These are phyloP conservation scores for Lactarius tabidus DNA, from an alignment of 768 basidiomycete species.

Conservation along the genomic window DNA sequence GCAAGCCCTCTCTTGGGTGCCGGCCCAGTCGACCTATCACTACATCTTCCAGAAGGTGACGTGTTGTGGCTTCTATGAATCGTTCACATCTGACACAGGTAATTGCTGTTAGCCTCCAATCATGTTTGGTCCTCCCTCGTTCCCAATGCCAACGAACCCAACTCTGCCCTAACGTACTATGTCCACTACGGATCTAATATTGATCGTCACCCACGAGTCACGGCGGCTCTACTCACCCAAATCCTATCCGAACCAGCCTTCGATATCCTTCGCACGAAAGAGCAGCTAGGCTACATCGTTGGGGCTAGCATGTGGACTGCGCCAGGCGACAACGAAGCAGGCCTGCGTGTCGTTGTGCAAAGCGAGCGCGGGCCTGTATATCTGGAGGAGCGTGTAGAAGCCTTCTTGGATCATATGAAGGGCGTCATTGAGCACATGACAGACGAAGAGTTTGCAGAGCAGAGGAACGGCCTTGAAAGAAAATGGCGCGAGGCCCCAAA, in stretches of 20 bases:
- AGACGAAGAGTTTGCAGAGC: constrained; percentile 68
- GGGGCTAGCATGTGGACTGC: constrained; percentile 53
- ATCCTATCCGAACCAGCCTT: constrained; percentile 91
- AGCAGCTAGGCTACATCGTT: constrained; percentile 95
- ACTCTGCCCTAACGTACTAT: constrained; percentile 85
- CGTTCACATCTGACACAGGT: not conserved
- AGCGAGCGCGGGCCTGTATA: constrained; percentile 77
- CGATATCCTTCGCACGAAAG: constrained; percentile 84
- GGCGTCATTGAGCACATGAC: constrained; percentile 62
- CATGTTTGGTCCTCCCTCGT: constrained; percentile 61
- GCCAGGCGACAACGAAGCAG: constrained; percentile 63
- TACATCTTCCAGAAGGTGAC: constrained; percentile 69
- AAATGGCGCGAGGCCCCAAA: constrained; percentile 85
- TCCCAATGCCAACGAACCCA: constrained; percentile 81
- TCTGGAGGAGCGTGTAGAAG: constrained; percentile 84
- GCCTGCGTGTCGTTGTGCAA: constrained; percentile 82
- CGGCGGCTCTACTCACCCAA: constrained; percentile 68
- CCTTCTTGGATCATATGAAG: constrained; percentile 77
- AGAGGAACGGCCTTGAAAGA: constrained; percentile 71
- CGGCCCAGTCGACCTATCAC: constrained; percentile 46
- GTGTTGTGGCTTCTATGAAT: constrained; percentile 14
- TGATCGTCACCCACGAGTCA: constrained; percentile 62
- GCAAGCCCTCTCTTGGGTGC: constrained; percentile 50
- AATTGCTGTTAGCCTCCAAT: constrained; percentile 53
- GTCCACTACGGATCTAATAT: constrained; percentile 68